Evolutionary conservation across 768 basidiomycete species (phyloP), one percentile per base, ranked within the genome.

Genomic region (Pisolithus albus): DNA sequence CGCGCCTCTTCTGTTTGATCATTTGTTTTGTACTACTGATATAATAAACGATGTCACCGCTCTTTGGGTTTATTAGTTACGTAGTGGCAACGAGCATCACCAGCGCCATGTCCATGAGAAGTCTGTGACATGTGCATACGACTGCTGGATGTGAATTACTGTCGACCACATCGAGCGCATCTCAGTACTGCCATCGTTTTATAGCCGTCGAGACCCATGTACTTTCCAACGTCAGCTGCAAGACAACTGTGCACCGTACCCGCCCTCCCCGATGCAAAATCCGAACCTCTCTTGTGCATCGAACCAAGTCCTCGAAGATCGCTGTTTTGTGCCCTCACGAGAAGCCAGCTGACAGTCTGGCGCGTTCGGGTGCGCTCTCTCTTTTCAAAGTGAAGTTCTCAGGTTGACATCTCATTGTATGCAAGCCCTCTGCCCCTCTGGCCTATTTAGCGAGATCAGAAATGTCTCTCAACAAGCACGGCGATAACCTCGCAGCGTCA

Each of bases 221-320:
- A 91, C 71, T 92, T 92, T 68, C 89, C 88, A 52, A 91, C 86
- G 23, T 81, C 85, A 34, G 81, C 86, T 40, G 86, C 89, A 26
- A 74, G 79, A 61, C 86, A 82, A 62, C 75, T 92, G 39, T 83
- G 83, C 16, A 81, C 81, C 16, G 75, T 76, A 19, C 87, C 88
- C 34, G 75, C 80, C n/a, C 71, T 88, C 32, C 82, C 86, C 26
- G 80, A 84, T 55, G 67, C 78, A 43, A 73, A 78, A 13, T 68
- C 75, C 47, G 84, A 88, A 61, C 70, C 72, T 26, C 73, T 86
- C 43, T 66, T 92, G 41, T 71, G 71, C 15, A 63, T 89, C 49
- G 70, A 73, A 23, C 73, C 86, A 6, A 89, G 83, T 61, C 83
- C 85, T 19, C 77, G 83, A 57, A 91, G 79, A 68, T 81, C 81